phyloP scores from a whole-genome alignment of 2,329 filamentous ascomycete species.

The Aspergillus pseudoviridinutans region DNA sequence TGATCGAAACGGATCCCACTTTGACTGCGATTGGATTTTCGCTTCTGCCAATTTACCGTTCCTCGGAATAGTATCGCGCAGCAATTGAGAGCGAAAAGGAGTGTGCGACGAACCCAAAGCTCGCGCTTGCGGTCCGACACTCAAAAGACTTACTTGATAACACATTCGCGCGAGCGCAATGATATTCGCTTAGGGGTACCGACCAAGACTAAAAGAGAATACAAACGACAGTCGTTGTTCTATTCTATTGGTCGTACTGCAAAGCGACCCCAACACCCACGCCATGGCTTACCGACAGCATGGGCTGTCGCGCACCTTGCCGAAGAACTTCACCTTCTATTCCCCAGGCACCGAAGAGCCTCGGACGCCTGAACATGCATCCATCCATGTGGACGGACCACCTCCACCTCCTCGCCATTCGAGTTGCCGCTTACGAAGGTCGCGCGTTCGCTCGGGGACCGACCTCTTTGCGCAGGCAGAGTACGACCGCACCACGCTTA shows the following conservation, averaged over 20 bases:
- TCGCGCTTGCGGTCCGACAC: neutral
- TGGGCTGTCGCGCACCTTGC: constrained; percentile 43
- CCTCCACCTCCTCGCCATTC: constrained; percentile 44
- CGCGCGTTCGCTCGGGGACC: constrained; percentile 36
- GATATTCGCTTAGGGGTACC: neutral
- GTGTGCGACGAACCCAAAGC: neutral
- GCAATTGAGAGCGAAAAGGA: neutral
- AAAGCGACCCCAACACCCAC: neutral
- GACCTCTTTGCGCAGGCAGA: constrained; percentile 32
- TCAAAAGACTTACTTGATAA: neutral
- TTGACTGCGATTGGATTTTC: neutral
- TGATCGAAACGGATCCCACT: constrained; percentile 6
- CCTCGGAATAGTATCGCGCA: neutral
- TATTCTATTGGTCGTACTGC: neutral
- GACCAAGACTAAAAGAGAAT: neutral
- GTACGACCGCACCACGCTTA: constrained; percentile 33
- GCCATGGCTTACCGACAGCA: constrained; percentile 38
- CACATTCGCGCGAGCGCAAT: neutral
- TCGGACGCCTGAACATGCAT: constrained; percentile 41
- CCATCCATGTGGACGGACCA: constrained; percentile 37
- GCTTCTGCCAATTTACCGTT: neutral
- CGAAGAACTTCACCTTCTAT: constrained; percentile 45
- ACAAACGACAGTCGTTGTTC: neutral
- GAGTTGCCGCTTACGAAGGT: constrained; percentile 38
- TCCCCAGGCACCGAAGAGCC: constrained; percentile 33